Evolutionary conservation across 2,329 filamentous ascomycete genomes (phyloP), one percentile per base, ranked within the genome.

Genomic region (Clonostachys byssicola): DNA sequence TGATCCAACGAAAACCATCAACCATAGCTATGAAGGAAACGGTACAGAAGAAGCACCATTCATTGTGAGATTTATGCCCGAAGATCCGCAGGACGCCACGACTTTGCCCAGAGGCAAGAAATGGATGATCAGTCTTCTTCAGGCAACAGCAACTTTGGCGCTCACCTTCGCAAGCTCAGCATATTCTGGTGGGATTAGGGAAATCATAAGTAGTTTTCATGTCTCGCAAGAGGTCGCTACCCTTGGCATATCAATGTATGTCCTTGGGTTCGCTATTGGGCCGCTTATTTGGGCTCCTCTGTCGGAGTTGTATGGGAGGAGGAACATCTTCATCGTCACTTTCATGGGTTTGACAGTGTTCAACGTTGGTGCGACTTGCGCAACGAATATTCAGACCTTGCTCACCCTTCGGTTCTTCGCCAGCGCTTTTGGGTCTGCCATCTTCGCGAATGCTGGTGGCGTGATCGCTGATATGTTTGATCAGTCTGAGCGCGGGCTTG

Each of bases 151-250:
- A 17, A 84, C 83, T 2, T 69, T 88, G 42, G 82, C 72, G 20
- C 81, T 87, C 23, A 72, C 84, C 8, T 82, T 88, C 55, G 78
- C 78, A 40, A 85, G 81, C 12, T 81, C 78, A 3, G 82, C 82
- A 13, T 85, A 77, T 59, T 75, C 74, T 6, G 77, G 78, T 23
- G 30, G 17, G 34, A 36, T 44, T 16, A 14, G 5, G 10, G 43
- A 36, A n/a, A 30, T 44, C n/a, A 44, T 38, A n/a, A n/a, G 14
- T 30, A 10, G 23, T 30, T 30, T 30, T 30, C 23, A 10, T 18
- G 53, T 30, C 3, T 30, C 23, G 6, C 23, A 30, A 30, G 23
- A 30, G 38, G 76, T 92, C 16, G 66, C 66, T 8, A 67, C 63
- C 0, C 65, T 78, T 12, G 68, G 73, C 13, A 68, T 71, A 2